Conservation (phyloP, 2,329 filamentous ascomycete genomes). For the Arthrobotrys pseudoclavata region DNA sequence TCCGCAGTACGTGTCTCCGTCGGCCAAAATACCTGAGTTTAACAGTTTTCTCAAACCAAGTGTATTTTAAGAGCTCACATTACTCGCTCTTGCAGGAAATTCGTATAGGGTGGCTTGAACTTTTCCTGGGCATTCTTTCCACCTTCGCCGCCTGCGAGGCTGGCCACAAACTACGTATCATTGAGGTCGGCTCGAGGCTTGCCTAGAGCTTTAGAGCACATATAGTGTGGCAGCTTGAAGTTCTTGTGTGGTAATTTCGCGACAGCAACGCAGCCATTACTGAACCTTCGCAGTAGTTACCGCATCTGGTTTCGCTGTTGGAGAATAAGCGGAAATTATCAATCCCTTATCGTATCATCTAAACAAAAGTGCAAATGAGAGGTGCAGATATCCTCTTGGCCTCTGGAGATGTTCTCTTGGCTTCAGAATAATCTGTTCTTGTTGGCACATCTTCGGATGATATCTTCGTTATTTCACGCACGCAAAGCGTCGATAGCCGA, state of each 20-base stretch:
- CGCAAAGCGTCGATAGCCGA: slow-evolving; percentile 4
- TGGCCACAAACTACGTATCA: neutral
- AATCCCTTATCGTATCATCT: slow-evolving; percentile 25
- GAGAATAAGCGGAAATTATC: slow-evolving; percentile 32
- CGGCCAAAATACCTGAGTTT: slow-evolving; percentile 11
- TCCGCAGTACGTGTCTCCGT: neutral
- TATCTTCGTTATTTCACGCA: slow-evolving; percentile 13
- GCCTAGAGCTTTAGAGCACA: neutral
- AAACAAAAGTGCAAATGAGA: neutral
- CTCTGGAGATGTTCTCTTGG: slow-evolving; percentile 1
- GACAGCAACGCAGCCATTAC: slow-evolving; percentile 22
- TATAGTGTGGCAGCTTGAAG: neutral
- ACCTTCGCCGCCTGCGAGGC: neutral
- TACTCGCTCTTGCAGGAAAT: slow-evolving; percentile 2
- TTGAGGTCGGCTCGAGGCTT: neutral
- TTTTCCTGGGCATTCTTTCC: slow-evolving; percentile 11
- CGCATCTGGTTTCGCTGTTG: slow-evolving; percentile 17
- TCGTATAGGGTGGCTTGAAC: slow-evolving; percentile 2
- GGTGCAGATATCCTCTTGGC: neutral
- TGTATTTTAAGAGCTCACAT: slow-evolving; percentile 18
- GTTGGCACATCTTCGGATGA: slow-evolving; percentile 4
- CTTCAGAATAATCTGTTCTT: neutral
- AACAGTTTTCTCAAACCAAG: neutral
- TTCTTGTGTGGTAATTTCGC: slow-evolving; percentile 13
- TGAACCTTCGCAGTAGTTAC: slow-evolving; percentile 23